Conservation (phyloP, 2,329 filamentous ascomycete species). For the Colletotrichum lindemuthianum region DNA sequence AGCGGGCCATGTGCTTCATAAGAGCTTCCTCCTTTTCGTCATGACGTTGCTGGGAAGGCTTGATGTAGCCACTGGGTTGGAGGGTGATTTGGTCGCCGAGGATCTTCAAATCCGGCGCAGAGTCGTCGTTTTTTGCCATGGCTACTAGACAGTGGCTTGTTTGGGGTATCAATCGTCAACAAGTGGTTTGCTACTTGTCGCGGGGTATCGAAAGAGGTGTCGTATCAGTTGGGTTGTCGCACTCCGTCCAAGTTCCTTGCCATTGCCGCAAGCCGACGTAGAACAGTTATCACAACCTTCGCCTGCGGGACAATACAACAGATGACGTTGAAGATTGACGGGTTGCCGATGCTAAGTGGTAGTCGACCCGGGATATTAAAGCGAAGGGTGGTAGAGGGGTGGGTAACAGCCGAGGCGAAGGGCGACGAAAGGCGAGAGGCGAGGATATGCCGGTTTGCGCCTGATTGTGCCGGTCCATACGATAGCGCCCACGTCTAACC, state of each 20-base stretch:
- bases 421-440: not conserved
- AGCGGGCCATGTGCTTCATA: constrained; percentile 86
- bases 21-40: constrained; percentile 74
- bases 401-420: not conserved
- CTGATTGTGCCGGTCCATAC: no score
- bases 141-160: not conserved
- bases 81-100: constrained; percentile 79
- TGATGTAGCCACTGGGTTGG: constrained; percentile 76
- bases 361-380: no score
- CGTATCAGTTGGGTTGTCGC: constrained; percentile 11
- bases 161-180: constrained; percentile 8
- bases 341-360: not conserved
- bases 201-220: not conserved
- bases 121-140: constrained; percentile 52
- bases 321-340: constrained; percentile 27
- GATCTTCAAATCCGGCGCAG: constrained; percentile 80
- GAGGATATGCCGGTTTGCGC: constrained; percentile 14
- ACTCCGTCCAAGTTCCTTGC: constrained; percentile 28
- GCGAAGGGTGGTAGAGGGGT: no score
- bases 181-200: not conserved
- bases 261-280: constrained; percentile 23
- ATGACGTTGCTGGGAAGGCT: constrained; percentile 52
- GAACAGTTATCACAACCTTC: not conserved
- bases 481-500: no score
- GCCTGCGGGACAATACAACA: not conserved